phyloP scores from a whole-genome alignment of 202 grass and related monocot genomes.

The Eragrostis tef region DNA sequence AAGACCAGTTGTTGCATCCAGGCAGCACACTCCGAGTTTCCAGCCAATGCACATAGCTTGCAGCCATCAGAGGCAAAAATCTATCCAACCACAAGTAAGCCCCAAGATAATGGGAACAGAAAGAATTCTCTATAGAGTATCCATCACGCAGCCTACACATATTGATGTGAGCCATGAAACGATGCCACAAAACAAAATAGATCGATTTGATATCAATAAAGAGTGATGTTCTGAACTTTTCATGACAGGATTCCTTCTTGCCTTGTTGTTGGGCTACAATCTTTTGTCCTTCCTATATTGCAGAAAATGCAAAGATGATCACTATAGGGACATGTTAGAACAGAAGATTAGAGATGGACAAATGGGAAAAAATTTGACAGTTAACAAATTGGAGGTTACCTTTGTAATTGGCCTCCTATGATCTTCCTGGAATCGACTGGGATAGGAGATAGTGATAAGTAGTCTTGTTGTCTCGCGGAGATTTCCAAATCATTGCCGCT shows the following conservation, averaged over 20 bases:
- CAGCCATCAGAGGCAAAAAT: neutral
- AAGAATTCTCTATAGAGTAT: neutral
- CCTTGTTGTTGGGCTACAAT: conserved; percentile 37
- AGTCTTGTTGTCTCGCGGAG: conserved; percentile 55
- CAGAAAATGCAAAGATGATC: neutral
- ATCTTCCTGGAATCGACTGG: conserved; percentile 70
- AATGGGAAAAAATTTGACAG: neutral
- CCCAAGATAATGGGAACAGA: neutral
- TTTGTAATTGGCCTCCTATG: conserved; percentile 58
- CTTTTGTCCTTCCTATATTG: conserved; percentile 51
- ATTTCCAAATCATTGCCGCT: conserved; percentile 40
- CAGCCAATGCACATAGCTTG: conserved; percentile 14
- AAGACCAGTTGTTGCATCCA: neutral
- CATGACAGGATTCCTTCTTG: conserved; percentile 14
- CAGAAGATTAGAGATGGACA: neutral
- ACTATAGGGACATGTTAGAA: neutral
- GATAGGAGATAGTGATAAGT: conserved; percentile 65
- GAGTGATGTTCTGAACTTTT: neutral
- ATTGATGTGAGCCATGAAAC: neutral
- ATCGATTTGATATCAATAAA: neutral
- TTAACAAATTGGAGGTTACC: conserved; percentile 48
- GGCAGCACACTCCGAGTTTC: neutral
- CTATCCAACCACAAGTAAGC: neutral
- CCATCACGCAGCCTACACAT: neutral
- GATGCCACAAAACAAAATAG: neutral